Percentiles rank a stretch among this genome's conserved stretches.
phyloP scores from a whole-genome alignment of 768 basidiomycete species.

The Leucocoprinus leucothites region DNA sequence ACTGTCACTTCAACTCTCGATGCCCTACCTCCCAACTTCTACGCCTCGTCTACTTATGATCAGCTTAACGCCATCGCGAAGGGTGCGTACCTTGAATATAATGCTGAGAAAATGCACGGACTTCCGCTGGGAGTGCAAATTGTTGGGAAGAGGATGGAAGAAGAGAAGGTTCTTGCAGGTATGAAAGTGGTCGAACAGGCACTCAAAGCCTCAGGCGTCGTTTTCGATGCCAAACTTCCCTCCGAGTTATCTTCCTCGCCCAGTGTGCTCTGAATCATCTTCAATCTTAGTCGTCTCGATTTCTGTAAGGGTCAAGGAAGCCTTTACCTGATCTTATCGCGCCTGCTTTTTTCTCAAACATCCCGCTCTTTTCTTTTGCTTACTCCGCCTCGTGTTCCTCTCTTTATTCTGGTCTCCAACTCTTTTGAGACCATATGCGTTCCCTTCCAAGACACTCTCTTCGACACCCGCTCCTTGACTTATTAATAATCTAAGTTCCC shows the following conservation, averaged over 20 bases:
- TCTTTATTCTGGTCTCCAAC: background rate
- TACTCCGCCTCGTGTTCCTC: background rate
- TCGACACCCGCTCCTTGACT: background rate
- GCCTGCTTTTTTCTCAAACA: background rate
- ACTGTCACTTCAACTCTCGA: constrained; percentile 40
- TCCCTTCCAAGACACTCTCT: background rate
- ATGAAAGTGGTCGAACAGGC: constrained; percentile 54
- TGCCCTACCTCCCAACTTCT: constrained; percentile 30
- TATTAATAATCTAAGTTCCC: constrained; percentile 1
- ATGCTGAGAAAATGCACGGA: constrained; percentile 62
- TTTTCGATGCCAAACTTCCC: background rate
- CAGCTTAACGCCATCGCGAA: constrained; percentile 32
- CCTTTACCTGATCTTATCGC: background rate
- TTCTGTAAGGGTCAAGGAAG: background rate
- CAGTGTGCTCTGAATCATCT: background rate
- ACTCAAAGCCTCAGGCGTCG: constrained; percentile 17
- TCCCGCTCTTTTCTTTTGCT: background rate
- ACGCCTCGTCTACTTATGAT: constrained; percentile 26
- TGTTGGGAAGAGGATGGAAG: constrained; percentile 58
- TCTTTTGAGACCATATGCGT: background rate
- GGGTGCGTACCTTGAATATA: constrained; percentile 48
- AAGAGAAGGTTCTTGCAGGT: constrained; percentile 70
- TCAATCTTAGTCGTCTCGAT: background rate
- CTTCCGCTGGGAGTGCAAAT: constrained; percentile 68
- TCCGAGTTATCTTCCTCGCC: background rate